A percentile compares a stretch with the other conserved stretches of the same genome.
phyloP scores from a whole-genome alignment of 139 green algal species.

The Bryopsis sp. region DNA sequence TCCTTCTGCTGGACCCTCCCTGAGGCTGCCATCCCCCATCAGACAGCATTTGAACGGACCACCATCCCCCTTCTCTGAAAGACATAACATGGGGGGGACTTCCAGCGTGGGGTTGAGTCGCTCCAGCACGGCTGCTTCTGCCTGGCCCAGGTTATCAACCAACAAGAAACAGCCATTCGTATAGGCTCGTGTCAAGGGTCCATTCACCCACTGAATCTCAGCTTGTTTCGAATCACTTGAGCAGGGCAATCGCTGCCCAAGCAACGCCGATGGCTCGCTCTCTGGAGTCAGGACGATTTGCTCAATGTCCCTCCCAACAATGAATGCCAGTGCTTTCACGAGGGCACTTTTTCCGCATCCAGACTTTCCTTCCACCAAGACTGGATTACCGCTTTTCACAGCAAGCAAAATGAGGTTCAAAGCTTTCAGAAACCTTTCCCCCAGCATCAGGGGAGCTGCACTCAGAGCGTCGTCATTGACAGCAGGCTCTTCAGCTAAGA shows the following conservation, averaged over 20 bases:
- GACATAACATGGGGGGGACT: conserved; percentile 12
- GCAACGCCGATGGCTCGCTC: conserved; percentile 27
- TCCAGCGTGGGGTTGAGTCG: conserved; percentile 32
- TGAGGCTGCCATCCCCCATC: not conserved
- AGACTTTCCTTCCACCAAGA: conserved; percentile 25
- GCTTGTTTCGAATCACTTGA: not conserved
- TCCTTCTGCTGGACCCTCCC: not conserved
- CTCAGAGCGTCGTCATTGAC: too few relatives aligned
- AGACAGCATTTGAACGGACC: not conserved
- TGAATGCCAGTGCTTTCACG: conserved; percentile 10
- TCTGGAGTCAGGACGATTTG: conserved; percentile 19
- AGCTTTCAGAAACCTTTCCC: not conserved
- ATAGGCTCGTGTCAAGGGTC: conserved; percentile 21
- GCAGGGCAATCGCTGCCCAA: conserved; percentile 24
- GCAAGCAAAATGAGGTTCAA: not conserved
- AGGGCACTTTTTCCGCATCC: conserved; percentile 19
- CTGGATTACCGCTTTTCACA: not conserved
- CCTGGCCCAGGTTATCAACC: conserved; percentile 26
- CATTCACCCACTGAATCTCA: conserved; percentile 22
- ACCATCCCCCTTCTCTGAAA: conserved; percentile 27
- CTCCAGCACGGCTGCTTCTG: conserved; percentile 28
- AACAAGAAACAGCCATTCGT: conserved; percentile 21
- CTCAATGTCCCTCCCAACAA: not conserved
- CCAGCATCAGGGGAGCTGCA: not conserved
- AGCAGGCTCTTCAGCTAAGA: not conserved